phyloP scores from a whole-genome alignment of 768 basidiomycete genomes.

The Cyclocybe cylindracea region DNA sequence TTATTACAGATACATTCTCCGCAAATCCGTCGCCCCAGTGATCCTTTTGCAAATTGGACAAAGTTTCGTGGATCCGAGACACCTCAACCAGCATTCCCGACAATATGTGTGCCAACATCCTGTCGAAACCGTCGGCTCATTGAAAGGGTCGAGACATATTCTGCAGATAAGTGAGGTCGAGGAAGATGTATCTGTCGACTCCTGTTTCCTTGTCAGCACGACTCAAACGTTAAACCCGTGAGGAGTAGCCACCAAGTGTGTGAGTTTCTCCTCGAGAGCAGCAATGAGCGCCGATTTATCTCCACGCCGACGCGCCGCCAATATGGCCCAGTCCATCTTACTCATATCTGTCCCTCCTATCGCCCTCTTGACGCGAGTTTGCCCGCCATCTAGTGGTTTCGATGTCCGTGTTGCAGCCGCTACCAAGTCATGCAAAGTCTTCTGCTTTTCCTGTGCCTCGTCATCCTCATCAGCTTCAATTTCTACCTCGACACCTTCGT shows the following conservation, averaged over 20 bases:
- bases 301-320: constrained; percentile 47
- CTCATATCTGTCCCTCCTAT: constrained; percentile 44
- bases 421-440: constrained; percentile 53
- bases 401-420: constrained; percentile 45
- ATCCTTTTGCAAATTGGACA: constrained; percentile 90
- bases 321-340: constrained; percentile 49
- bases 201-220: constrained; percentile 30
- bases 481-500: constrained; percentile 43
- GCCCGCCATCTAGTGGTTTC: constrained; percentile 15
- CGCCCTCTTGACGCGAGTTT: constrained; percentile 39
- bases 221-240: background rate
- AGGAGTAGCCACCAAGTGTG: constrained; percentile 49
- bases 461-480: constrained; percentile 40
- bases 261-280: constrained; percentile 65
- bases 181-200: constrained; percentile 41
- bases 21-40: constrained; percentile 71
- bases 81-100: constrained; percentile 81
- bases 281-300: constrained; percentile 48
- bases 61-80: constrained; percentile 77
- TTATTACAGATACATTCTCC: constrained; percentile 68
- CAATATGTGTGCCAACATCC: constrained; percentile 91
- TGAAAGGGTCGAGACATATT: constrained; percentile 78
- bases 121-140: constrained; percentile 77
- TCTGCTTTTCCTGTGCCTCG: constrained; percentile 30
- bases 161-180: constrained; percentile 59